A percentile compares a stretch with the other conserved stretches of the same genome.
phyloP scores from a whole-genome alignment of 2,329 filamentous ascomycete species.

The Corniculantispora saksenae region DNA sequence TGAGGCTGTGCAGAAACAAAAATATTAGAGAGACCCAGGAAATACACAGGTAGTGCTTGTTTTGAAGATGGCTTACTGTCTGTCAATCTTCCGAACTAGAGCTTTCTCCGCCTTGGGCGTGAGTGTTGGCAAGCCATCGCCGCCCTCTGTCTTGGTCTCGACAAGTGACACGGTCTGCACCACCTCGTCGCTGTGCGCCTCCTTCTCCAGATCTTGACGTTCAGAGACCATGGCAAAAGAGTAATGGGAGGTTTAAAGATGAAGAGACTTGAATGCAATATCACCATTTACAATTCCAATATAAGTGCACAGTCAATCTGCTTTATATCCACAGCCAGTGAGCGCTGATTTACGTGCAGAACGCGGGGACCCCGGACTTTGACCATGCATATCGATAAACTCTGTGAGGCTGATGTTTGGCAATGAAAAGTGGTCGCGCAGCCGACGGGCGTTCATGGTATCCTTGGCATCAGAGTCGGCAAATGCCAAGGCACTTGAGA shows the following conservation, averaged over 20 bases:
- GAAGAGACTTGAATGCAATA: background rate
- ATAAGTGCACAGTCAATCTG: background rate
- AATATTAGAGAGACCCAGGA: constrained; percentile 3
- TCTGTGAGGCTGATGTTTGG: background rate
- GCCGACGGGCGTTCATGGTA: background rate
- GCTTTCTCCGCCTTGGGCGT: constrained; percentile 22
- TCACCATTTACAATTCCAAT: too few relatives aligned
- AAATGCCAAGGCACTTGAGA: background rate
- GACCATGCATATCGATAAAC: background rate
- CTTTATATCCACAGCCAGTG: background rate
- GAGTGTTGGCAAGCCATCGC: constrained; percentile 24
- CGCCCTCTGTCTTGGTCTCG: background rate
- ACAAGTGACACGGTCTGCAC: background rate
- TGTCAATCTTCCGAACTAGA: constrained; percentile 25
- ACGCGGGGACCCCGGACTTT: background rate
- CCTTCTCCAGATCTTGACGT: background rate
- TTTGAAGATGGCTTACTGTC: background rate
- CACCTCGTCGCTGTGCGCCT: background rate
- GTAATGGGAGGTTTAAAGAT: background rate
- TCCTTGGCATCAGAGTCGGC: background rate
- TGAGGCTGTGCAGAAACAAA: background rate
- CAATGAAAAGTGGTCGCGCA: background rate
- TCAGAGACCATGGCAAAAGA: background rate
- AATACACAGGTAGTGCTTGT: background rate
- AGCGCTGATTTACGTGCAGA: background rate